phyloP scores from a whole-genome alignment of 1,139 yeast genomes.

The Blastobotrys ciferrii region DNA sequence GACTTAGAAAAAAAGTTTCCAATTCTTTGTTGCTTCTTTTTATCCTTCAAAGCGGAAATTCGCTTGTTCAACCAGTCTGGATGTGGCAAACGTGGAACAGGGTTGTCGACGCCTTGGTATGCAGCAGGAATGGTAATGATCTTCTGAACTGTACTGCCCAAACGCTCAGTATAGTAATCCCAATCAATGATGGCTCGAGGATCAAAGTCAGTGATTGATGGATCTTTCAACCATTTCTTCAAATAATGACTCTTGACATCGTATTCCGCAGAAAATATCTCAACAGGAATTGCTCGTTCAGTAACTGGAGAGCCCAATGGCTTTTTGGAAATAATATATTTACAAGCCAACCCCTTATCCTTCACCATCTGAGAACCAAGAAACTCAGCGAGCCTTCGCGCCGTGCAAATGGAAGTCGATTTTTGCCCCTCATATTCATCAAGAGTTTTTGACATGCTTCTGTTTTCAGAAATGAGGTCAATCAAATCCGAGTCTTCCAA shows the following conservation, averaged over 20 bases:
- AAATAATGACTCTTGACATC: constrained; percentile 60
- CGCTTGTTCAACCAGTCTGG: constrained; percentile 88
- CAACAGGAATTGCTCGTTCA: constrained; percentile 95
- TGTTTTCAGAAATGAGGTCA: constrained; percentile 92
- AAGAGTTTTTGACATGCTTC: constrained; percentile 90
- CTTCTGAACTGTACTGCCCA: constrained; percentile 91
- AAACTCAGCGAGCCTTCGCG: constrained; percentile 87
- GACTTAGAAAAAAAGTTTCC: constrained; percentile 51
- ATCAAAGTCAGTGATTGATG: constrained; percentile 75
- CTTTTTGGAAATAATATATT: constrained; percentile 82
- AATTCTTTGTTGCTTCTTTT: constrained; percentile 68
- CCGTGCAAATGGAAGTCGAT: constrained; percentile 94
- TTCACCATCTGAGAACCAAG: constrained; percentile 97
- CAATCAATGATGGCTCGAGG: constrained; percentile 90
- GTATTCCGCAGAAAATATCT: constrained; percentile 84
- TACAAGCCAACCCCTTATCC: constrained; percentile 94
- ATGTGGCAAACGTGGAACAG: constrained; percentile 91
- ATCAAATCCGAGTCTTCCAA: constrained; percentile 92
- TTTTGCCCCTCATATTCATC: constrained; percentile 89
- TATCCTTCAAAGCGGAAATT: constrained; percentile 59
- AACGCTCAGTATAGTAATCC: constrained; percentile 86
- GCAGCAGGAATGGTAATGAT: constrained; percentile 98
- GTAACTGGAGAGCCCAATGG: constrained; percentile 90
- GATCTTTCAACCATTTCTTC: constrained; percentile 84
- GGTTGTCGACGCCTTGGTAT: constrained; percentile 81